A percentile compares a stretch with the other conserved stretches of the same genome.
phyloP scores from a whole-genome alignment of 164 flowering plant species.

The Tetrastigma voinierianum region DNA sequence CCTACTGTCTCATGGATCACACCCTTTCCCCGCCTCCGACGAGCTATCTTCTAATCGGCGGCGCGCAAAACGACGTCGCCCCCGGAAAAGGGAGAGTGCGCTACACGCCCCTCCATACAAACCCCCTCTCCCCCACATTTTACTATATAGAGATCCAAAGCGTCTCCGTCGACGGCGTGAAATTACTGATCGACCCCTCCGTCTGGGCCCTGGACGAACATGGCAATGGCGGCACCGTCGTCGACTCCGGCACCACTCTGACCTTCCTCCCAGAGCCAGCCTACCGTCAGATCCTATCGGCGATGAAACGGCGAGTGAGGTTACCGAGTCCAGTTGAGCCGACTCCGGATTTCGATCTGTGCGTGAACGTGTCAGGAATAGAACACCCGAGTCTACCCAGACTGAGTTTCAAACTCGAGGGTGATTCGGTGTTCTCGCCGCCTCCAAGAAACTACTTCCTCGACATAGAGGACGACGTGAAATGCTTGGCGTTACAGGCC shows the following conservation, averaged over 20 bases:
- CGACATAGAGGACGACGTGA: constrained; percentile 43
- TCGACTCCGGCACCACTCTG: constrained; percentile 84
- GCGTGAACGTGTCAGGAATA: constrained; percentile 50
- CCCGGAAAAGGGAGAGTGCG: constrained; percentile 12
- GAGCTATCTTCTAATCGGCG: constrained; percentile 68
- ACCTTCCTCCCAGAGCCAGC: constrained; percentile 58
- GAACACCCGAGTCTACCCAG: constrained; percentile 38
- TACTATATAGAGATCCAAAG: constrained; percentile 58
- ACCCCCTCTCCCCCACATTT: constrained; percentile 64
- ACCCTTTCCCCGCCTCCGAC: constrained; percentile 72
- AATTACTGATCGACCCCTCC: constrained; percentile 47
- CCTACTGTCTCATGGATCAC: constrained; percentile 80
- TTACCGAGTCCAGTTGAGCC: constrained; percentile 31
- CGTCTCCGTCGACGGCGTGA: constrained; percentile 40
- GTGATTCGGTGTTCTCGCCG: constrained; percentile 51
- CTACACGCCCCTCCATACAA: constrained; percentile 59
- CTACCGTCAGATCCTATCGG: constrained; percentile 38
- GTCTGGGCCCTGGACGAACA: constrained; percentile 50
- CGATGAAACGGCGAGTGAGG: constrained; percentile 39
- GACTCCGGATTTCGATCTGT: constrained; percentile 49
- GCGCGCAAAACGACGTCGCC: constrained; percentile 10
- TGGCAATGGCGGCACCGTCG: constrained; percentile 73
- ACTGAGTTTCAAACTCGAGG: constrained; percentile 53
- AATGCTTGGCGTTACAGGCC: constrained; percentile 69
- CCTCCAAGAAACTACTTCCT: constrained; percentile 69